Evolutionary conservation across 495 filamentous ascomycete genomes (phyloP), one percentile per base, ranked within the genome.

Genomic region (Staphylotrichum tortipilum): DNA sequence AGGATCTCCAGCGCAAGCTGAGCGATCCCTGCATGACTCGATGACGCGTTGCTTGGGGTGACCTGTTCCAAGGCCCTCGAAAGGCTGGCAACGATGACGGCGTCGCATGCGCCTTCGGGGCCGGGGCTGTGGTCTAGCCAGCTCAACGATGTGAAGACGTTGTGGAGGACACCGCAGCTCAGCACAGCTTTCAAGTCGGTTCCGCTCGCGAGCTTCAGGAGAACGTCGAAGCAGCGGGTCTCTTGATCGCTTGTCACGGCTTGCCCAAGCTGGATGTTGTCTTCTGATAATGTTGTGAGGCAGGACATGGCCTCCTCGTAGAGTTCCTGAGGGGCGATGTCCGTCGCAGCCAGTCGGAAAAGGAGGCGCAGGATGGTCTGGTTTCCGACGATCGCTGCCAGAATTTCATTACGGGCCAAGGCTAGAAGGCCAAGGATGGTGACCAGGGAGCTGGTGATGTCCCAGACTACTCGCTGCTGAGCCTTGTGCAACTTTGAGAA

Each of bases 1-100:
- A 80, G 50, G 8, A 79, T 71, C 53, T 81, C 78, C 1, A 83
- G 57, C 14, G 73, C 76, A 14, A 75, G 48, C 53, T 76, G 67
- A 29, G 76, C 46, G 18, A 73, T 61, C 33, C 74, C 59, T 17
- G 56, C 52, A 7, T 65, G 47, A 53, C 35, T 60, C 2, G 55
- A 48, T 38, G 50, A 50, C 54, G 21, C 39, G 7, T 44, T 55
- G 6, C 50, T 54, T 0, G 65, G 53, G 9, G 52, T 52, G 11
- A 60, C 55, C 18, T 56, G 59, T 34, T 68, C 65, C 17, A 77
- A 57, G 9, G 61, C 59, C 18, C 57, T 53, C 28, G 69, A 58
- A 29, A 80, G 58, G 19, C 55, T 62, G 1, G 72, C 69, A 23
- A 80, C 53, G 5, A 78, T 61, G 34, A 69, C 46, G 18, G 73